phyloP scores from a whole-genome alignment of 305 asterid genomes.

The Solanum aculeatissimum region DNA sequence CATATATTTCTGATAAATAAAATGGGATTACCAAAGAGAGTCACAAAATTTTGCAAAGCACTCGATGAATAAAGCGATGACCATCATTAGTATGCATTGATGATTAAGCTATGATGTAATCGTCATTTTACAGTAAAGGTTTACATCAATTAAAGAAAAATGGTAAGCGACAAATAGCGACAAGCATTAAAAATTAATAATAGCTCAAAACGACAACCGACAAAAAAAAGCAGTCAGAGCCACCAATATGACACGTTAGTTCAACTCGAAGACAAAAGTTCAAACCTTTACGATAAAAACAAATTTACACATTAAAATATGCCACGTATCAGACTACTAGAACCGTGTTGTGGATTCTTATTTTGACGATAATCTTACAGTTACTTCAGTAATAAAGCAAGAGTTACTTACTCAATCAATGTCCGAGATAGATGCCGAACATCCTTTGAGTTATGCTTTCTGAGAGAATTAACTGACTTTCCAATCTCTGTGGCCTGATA shows the following conservation, averaged over 20 bases:
- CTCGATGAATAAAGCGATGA: not conserved
- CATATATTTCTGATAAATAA: not conserved
- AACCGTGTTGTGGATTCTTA: not conserved
- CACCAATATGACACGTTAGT: not conserved
- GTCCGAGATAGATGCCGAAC: conserved; percentile 31
- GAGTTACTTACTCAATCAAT: conserved; percentile 37
- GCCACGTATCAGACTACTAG: not conserved
- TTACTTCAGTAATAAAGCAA: not conserved
- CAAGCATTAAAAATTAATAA: not conserved
- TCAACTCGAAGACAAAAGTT: not conserved
- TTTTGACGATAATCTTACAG: not conserved
- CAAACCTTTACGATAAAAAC: not conserved
- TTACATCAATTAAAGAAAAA: not conserved
- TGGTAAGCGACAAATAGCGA: not conserved
- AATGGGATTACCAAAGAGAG: not conserved
- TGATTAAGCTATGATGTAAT: not conserved
- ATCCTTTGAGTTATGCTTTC: conserved; percentile 46
- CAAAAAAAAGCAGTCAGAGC: not conserved
- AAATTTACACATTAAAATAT: not conserved
- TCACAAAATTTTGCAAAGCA: not conserved
- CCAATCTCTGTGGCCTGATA: conserved; percentile 63
- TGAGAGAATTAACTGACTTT: conserved; percentile 40
- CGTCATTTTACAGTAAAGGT: not conserved
- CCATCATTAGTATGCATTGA: not conserved
- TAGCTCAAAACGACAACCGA: not conserved